Evolutionary conservation across 176 grass and related monocot species (phyloP).

Genomic region (Cenchrus purpureus): DNA sequence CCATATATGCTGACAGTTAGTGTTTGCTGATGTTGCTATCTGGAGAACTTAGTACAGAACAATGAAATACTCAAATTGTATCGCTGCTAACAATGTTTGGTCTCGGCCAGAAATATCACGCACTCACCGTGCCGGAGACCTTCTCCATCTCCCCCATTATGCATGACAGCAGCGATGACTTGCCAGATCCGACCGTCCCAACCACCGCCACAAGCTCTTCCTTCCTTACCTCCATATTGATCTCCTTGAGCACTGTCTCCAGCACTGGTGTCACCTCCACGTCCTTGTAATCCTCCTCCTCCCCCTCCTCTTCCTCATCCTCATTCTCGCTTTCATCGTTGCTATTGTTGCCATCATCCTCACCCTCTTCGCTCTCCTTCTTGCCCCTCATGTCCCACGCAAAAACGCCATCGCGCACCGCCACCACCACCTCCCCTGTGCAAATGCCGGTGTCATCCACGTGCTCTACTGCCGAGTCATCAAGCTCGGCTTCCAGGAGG

Average conservation of each 20-base stretch:
- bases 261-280: no score
- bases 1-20: no score
- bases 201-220: slow-evolving; percentile 61
- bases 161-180: slow-evolving; percentile 70
- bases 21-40: no score
- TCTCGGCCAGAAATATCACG: no score
- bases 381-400: slow-evolving; percentile 39
- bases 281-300: no score
- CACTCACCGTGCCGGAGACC: slow-evolving; percentile 57
- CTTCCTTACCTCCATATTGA: slow-evolving; percentile 50
- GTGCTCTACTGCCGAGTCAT: slow-evolving; percentile 43
- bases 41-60: no score
- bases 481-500: slow-evolving; percentile 56
- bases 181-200: slow-evolving; percentile 63
- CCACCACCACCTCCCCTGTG: slow-evolving; percentile 6
- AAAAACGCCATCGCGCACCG: slow-evolving; percentile 46
- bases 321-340: no score
- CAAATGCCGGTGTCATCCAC: background rate
- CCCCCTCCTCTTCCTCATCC: no score
- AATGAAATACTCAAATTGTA: no score
- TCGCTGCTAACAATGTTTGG: no score
- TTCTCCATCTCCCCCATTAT: slow-evolving; percentile 74
- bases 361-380: no score
- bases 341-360: no score
- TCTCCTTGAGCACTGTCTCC: slow-evolving; percentile 40